Evolutionary conservation across 1,139 yeast genomes (phyloP), one percentile per base, ranked within the genome.

Genomic region (Trichomonascaceae sp.): DNA sequence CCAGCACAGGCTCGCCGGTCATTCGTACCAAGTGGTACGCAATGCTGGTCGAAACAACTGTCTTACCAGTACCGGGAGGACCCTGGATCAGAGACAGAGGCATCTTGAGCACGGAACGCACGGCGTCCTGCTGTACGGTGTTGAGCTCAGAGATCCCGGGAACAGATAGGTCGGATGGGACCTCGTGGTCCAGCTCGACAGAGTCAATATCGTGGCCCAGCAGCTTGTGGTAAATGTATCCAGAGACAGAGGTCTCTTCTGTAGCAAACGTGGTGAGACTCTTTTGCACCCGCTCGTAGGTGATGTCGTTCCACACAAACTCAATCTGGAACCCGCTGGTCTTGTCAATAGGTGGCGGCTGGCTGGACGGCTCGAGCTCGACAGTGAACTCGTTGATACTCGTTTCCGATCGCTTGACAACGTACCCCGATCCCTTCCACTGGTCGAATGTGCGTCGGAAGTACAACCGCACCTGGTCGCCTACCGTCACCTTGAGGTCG

Each of bases 41-140:
- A 43, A 87, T 81, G 0, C 94, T 77, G 3, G 95, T 92, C 0
- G 95, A 82, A 0, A 94, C 85, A 11, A 84, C 93, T 1, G 97
- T 87, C 54, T 87, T 87, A 52, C 97, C 97, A 0, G 97, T 87
- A 41, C 94, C 94, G 2, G 97, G 97, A n/a, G 97, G 97, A 14
- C 97, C 97, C 56, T 87, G 97, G 44, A 87, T 85, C 47, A 87
- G 66, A 5, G 93, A 74, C 29, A 87, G 63, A 2, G 95, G 95
- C 46, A 75, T 65, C 47, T 69, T 71, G 40, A 87, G 59, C 1
- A 79, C 95, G 4, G 71, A 60, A 37, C 69, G 64, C 17, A 87
- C 87, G 0, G 96, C 96, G 48, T 71, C 72, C 2, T 68, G 67
- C 56, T 87, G 97, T 1, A 94, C 81, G 14, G 64, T 64, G 52